Evolutionary conservation across 1,284 basidiomycete genomes (phyloP).

Genomic region (Melanopsichium pennsylvanicum): DNA sequence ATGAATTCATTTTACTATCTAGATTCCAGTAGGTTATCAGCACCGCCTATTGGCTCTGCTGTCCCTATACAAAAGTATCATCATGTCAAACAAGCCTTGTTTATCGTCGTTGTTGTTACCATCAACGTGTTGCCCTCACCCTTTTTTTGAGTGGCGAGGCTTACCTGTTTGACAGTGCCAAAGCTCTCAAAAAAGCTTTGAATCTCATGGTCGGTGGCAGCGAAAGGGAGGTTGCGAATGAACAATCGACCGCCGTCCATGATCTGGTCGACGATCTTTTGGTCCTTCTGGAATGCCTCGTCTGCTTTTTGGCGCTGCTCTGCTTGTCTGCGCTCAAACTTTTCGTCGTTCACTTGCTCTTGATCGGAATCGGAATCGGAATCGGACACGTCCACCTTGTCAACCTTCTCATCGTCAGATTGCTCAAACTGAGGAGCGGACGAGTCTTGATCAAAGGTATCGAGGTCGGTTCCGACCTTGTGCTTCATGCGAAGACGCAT

Average conservation of each 20-base stretch:
- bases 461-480: conserved; percentile 54
- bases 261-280: conserved; percentile 71
- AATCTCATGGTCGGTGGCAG: conserved; percentile 79
- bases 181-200: conserved; percentile 75
- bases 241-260: conserved; percentile 83
- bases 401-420: conserved; percentile 55
- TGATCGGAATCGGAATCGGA: conserved; percentile 35
- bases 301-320: conserved; percentile 38
- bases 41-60: conserved; percentile 52
- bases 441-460: conserved; percentile 16
- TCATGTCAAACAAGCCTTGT: conserved; percentile 32
- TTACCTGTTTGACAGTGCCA: conserved; percentile 73
- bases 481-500: conserved; percentile 66
- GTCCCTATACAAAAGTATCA: conserved; percentile 65
- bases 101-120: not conserved
- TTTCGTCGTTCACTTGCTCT: conserved; percentile 31
- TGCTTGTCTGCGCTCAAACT: conserved; percentile 30
- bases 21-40: conserved; percentile 62
- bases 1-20: conserved; percentile 60
- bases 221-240: conserved; percentile 87
- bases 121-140: not conserved
- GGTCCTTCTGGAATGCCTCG: conserved; percentile 42
- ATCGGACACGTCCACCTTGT: conserved; percentile 20
- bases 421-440: conserved; percentile 56
- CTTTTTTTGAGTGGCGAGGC: conserved; percentile 13